A percentile compares a stretch with the other conserved stretches of the same genome.
Conservation (phyloP, 192 early-diverging fungal genomes). For the Umbelopsis isabellina region DNA sequence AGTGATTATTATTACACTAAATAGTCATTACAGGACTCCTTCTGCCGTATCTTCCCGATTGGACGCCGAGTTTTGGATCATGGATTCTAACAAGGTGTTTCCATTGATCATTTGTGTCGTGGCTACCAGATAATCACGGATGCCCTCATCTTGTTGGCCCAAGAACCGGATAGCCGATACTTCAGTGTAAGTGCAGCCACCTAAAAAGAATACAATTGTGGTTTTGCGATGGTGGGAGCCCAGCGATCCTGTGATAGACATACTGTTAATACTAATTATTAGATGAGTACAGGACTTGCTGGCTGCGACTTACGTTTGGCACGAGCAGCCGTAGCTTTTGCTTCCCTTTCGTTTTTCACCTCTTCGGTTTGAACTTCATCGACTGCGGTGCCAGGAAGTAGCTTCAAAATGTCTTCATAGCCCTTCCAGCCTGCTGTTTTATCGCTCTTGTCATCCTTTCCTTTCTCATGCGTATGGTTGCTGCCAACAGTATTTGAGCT, state of each 20-base stretch:
- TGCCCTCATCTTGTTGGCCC: conserved; percentile 73
- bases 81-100: conserved; percentile 69
- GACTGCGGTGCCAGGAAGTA: conserved; percentile 80
- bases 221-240: conserved; percentile 32
- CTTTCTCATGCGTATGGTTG: conserved; percentile 23
- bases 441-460: conserved; percentile 29
- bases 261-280: neutral
- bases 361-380: conserved; percentile 73
- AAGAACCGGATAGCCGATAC: conserved; percentile 90
- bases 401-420: conserved; percentile 81
- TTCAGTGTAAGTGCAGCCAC: conserved; percentile 95
- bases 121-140: conserved; percentile 81
- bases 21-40: neutral
- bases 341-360: conserved; percentile 40
- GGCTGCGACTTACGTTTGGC: conserved; percentile 29
- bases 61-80: conserved; percentile 14
- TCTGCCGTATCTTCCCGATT: conserved; percentile 12
- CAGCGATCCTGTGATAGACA: conserved; percentile 11
- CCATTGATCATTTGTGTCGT: conserved; percentile 94
- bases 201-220: conserved; percentile 92
- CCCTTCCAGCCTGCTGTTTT: conserved; percentile 77
- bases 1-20: neutral
- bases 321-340: conserved; percentile 33
- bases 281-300: no score
- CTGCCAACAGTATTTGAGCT: conserved; percentile 25